Conservation (phyloP, 768 basidiomycete species). For the Grammothele lineata region DNA sequence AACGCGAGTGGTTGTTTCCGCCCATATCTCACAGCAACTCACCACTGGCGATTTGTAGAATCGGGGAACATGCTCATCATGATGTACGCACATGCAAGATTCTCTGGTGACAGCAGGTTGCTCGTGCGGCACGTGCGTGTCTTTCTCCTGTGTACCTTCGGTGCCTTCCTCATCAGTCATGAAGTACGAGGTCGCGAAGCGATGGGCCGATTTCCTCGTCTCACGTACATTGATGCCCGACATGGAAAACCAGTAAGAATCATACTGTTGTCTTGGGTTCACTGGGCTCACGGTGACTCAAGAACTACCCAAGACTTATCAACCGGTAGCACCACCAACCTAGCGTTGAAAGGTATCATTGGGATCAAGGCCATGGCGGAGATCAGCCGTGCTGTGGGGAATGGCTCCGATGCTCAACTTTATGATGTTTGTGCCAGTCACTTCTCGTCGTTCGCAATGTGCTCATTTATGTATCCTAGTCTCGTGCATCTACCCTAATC, state of each 20-base stretch:
- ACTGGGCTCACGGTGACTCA: too few relatives aligned
- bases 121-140: constrained; percentile 2
- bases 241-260: background rate
- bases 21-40: background rate
- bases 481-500: constrained; percentile 3
- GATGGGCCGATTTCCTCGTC: constrained; percentile 20
- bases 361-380: constrained; percentile 27
- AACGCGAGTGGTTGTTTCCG: constrained; percentile 1
- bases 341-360: constrained; percentile 54
- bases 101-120: constrained; percentile 20
- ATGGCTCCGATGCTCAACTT: constrained; percentile 51
- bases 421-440: background rate
- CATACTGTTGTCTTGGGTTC: too few relatives aligned
- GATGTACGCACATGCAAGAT: constrained; percentile 24
- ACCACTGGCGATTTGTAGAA: constrained; percentile 15
- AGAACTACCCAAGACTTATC: background rate
- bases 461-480: constrained; percentile 4
- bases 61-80: constrained; percentile 27
- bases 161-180: background rate
- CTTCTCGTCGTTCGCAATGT: too few relatives aligned
- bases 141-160: background rate
- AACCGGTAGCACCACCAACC: constrained; percentile 56
- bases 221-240: too few relatives aligned
- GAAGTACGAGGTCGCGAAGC: constrained; percentile 18
- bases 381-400: background rate